Conservation (phyloP, 495 filamentous ascomycete species). For the Choiromyces venosus region DNA sequence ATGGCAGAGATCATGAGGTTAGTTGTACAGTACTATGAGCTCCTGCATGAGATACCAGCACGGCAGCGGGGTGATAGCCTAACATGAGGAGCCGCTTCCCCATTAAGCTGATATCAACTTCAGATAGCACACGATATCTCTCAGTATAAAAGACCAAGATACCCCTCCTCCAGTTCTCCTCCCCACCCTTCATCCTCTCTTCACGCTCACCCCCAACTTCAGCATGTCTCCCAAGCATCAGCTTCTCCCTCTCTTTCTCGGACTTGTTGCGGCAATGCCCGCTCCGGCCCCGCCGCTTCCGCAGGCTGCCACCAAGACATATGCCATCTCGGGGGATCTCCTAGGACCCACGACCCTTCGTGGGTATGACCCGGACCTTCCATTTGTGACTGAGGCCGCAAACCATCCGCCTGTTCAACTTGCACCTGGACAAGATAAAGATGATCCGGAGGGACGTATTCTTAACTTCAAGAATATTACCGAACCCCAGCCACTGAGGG, state of each 20-base stretch:
- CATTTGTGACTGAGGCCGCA: conserved; percentile 36
- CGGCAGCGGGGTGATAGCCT: not conserved
- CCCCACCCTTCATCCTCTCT: not conserved
- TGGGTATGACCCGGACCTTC: conserved; percentile 27
- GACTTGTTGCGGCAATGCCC: conserved; percentile 13
- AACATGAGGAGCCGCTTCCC: not conserved
- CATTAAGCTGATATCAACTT: not conserved
- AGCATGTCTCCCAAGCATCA: conserved; percentile 15
- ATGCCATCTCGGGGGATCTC: conserved; percentile 29
- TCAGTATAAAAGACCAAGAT: not conserved
- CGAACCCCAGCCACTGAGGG: conserved; percentile 67
- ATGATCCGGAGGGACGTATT: conserved; percentile 54
- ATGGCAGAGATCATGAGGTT: not conserved
- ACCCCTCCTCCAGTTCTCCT: conserved; percentile 6
- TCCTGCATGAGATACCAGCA: not conserved
- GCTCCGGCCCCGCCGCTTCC: conserved; percentile 19
- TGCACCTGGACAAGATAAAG: conserved; percentile 54
- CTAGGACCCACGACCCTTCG: conserved; percentile 36
- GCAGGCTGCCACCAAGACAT: conserved; percentile 35
- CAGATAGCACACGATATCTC: not conserved
- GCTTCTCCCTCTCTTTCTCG: conserved; percentile 24
- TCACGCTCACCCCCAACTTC: not conserved
- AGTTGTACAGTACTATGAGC: not conserved
- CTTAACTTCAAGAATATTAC: conserved; percentile 59
- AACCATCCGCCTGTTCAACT: conserved; percentile 37